These are phyloP conservation scores for Chrysoporthe cubensis DNA, from an alignment of 2,329 filamentous ascomycete genomes.

Conservation along the genomic window DNA sequence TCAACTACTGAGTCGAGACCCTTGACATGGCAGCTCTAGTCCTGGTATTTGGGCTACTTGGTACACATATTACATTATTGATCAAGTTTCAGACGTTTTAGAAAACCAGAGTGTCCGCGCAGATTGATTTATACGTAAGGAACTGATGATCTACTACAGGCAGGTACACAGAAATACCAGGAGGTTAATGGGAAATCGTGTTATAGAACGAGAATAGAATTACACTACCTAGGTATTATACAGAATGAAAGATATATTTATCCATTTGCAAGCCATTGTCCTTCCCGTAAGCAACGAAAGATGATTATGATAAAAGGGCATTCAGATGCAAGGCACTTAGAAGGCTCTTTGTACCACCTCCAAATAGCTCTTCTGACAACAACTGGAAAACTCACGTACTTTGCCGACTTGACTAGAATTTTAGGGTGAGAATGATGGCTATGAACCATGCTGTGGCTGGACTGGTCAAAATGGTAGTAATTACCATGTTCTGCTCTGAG, in stretches of 20 bases:
- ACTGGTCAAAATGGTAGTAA: no score
- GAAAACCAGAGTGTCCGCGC: not conserved
- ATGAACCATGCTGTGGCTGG: no score
- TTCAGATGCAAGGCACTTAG: no score
- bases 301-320: no score
- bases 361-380: no score
- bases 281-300: no score
- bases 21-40: not conserved
- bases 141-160: not conserved
- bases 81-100: not conserved
- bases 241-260: no score
- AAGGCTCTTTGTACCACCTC: no score
- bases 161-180: not conserved
- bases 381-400: no score
- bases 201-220: not conserved
- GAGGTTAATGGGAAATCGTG: not conserved
- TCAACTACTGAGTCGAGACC: constrained; percentile 53
- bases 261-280: not conserved
- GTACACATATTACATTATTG: not conserved
- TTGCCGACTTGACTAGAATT: no score
- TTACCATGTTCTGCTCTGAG: no score
- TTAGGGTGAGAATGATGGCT: no score
- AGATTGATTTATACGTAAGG: not conserved
- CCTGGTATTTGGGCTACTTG: not conserved
- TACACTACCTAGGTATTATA: not conserved